Evolutionary conservation across 176 grass and related monocot genomes (phyloP).

Genomic region (Puccinellia tenuiflora): DNA sequence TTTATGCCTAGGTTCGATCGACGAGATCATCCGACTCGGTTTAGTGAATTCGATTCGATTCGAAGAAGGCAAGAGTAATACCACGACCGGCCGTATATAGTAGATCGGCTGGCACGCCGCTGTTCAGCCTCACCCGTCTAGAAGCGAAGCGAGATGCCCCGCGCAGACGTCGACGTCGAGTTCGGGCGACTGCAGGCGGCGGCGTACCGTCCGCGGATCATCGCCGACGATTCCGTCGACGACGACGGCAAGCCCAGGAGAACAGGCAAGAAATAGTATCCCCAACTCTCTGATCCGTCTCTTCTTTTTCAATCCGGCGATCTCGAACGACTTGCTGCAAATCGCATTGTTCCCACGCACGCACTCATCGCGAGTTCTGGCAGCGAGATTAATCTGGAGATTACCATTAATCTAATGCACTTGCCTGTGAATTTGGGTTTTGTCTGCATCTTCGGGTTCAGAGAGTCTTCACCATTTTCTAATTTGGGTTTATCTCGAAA

Average conservation of each 20-base stretch:
- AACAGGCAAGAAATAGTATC: neutral
- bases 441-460: neutral
- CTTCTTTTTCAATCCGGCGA: neutral
- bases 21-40: neutral
- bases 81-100: neutral
- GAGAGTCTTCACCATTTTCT: neutral
- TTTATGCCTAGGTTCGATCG: neutral
- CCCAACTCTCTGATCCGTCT: neutral
- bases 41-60: neutral
- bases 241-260: slow-evolving; percentile 6
- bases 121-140: neutral
- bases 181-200: neutral
- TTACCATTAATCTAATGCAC: neutral
- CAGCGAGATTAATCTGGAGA: neutral
- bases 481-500: too few species aligned
- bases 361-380: neutral
- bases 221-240: neutral
- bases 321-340: neutral
- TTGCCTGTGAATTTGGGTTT: neutral
- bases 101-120: neutral
- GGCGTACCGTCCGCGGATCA: neutral
- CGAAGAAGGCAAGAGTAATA: neutral
- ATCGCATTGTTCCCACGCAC: neutral
- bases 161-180: neutral
- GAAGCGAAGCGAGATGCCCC: neutral